Base-by-base conservation (phyloP, 1,284 basidiomycete genomes). In the Ganoderma leucocontextum region DNA sequence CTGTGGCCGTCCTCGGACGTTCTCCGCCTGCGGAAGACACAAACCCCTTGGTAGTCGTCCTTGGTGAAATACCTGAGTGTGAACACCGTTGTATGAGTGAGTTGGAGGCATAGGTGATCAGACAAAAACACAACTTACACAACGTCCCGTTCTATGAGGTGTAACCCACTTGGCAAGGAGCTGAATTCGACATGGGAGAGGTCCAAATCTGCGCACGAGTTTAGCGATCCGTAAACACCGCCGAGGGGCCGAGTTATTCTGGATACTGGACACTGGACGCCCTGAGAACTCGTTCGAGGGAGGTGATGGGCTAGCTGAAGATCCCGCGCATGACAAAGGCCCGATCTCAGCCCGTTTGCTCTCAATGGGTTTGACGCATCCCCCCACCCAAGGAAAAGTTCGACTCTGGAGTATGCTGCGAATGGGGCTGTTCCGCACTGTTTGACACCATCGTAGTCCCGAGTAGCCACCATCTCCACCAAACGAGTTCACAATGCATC, bases 131-230 rank as follows among this genome's bases (percentile, higher is more conserved):
- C 9, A 13, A 66, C 90, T 73, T 76, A 94, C 91, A 95, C 86
- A 39, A 92, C 87, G 75, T 95, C 93, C 55, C 87, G 84, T 72
- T 93, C 91, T 29, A 95, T 87, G 1, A 90, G 82, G 78, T 95
- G 93, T n/a, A 95, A 80, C 2, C 92, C 93, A 71, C 91, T 93
- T 0, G 93, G 93, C 29, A 95, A 83, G 15, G 88, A 89, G 73
- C 87, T 93, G 78, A 93, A 95, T 78, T 94, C 93, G 64, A 95
- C 83, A 74, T 88, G 84, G 49, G 89, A 87, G 36, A 94, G 82
- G 70, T 84, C 85, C 63, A 94, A 74, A 76, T 90, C 91, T 93
- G 73, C 6, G 25, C 10, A n/a, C 19, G 2, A 25, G 29, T 29
- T 13, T 22, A 38, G 35, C 22, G 13, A 36, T 10, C 10, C 12